phyloP scores from a whole-genome alignment of 2,329 filamentous ascomycete species.

The Lachnellula willkommii region DNA sequence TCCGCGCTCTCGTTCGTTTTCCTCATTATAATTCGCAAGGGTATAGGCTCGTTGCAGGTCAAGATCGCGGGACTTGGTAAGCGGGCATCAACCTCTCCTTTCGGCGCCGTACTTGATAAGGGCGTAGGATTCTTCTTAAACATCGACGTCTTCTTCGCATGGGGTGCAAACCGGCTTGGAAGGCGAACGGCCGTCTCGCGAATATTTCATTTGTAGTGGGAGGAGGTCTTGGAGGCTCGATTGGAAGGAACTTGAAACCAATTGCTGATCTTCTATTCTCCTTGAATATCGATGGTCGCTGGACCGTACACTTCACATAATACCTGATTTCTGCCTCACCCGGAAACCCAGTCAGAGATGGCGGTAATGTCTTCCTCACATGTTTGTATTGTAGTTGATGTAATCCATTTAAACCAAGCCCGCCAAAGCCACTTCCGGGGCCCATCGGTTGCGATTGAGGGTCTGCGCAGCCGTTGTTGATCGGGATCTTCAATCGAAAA shows the following conservation, averaged over 20 bases:
- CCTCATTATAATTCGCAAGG: conserved; percentile 72
- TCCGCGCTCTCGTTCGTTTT: conserved; percentile 67
- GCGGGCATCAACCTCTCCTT: conserved; percentile 70
- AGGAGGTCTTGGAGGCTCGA: conserved; percentile 75
- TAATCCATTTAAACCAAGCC: conserved; percentile 56
- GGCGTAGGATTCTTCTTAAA: conserved; percentile 26
- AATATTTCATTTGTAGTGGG: conserved; percentile 72
- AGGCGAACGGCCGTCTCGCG: conserved; percentile 65
- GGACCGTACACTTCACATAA: conserved; percentile 92
- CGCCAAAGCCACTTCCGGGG: conserved; percentile 49
- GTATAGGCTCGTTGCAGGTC: conserved; percentile 82
- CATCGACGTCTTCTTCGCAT: conserved; percentile 28
- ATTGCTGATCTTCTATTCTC: conserved; percentile 71
- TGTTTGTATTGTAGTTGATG: conserved; percentile 62
- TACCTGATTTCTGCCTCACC: conserved; percentile 87
- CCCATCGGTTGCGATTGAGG: conserved; percentile 49
- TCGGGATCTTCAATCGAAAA: conserved; percentile 70
- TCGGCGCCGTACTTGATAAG: conserved; percentile 50
- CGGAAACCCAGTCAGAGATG: conserved; percentile 80
- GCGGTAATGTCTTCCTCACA: conserved; percentile 80
- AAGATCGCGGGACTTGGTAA: conserved; percentile 82
- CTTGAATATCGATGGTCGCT: conserved; percentile 81
- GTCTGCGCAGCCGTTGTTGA: conserved; percentile 62
- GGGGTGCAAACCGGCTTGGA: conserved; percentile 37
- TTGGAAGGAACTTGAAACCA: conserved; percentile 82